Base-by-base conservation (phyloP, 495 filamentous ascomycete species). In the Aspergillus incahuasiensis region DNA sequence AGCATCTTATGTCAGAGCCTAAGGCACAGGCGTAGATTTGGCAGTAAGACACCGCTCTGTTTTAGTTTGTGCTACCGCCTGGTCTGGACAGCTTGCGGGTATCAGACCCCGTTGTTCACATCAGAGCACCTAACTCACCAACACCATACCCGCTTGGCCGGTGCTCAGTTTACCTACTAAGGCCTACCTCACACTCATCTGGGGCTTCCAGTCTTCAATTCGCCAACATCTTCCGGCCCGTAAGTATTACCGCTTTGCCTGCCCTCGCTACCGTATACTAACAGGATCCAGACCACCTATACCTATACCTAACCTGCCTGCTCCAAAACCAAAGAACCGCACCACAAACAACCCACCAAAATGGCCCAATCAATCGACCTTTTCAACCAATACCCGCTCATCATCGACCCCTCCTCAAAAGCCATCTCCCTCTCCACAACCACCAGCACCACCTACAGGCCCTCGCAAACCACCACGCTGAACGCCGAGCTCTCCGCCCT, bases 341-440 rank as follows among this genome's bases (percentile, higher is more conserved):
- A 48, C 48, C n/a, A 53, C 22, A 41, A 56, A 3, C 44, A 57
- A 47, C 6, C 32, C 3, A 19, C 28, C 19, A 43, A 61, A 71
- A 75, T 75, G 71, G 58, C 68, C 49, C 62, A 61, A 54, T 62
- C 63, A 59, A 67, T 76, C 52, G 89, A 95, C 58, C 85, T 88
- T 60, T 97, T 89, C 82, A 87, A 82, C 58, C 83, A 87, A 62
- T 86, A 95, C 71, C 90, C 90, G 30, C 76, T 98, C 28, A 70
- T 80, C 59, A 78, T 97, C 65, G 87, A 96, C 78, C 84, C 90
- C 13, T 69, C 82, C 58, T 74, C 84, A 75, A 86, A 96, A 86
- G 73, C 83, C 75, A 74, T 95, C 79, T 82, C 82, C 56, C 80
- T 95, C 57, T 56, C 58, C 20, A 61, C 28, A 9, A 30, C 5